Conservation (phyloP, 2,329 filamentous ascomycete genomes). For the Hymenoscyphus fructigenus region DNA sequence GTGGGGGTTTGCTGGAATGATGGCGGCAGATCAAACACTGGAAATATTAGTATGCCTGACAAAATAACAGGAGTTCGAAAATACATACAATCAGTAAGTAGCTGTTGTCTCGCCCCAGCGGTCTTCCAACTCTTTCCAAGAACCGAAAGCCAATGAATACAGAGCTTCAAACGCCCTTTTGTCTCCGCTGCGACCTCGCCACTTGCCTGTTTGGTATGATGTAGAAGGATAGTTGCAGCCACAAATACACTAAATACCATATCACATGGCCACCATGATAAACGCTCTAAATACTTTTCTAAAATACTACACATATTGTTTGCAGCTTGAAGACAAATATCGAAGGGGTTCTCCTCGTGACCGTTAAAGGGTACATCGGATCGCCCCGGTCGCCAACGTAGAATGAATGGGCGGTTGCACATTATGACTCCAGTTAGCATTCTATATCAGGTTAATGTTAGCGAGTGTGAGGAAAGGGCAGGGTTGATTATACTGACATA, state of each 20-base stretch:
- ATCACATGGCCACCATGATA: slow-evolving; percentile 34
- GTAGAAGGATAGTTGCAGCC: slow-evolving; percentile 32
- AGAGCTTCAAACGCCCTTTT: slow-evolving; percentile 28
- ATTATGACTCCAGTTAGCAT: slow-evolving; percentile 29
- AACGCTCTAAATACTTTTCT: slow-evolving; percentile 32
- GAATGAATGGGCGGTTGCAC: slow-evolving; percentile 33
- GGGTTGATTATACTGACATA: neutral
- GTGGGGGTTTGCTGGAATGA: slow-evolving; percentile 17
- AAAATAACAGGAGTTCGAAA: too few species aligned
- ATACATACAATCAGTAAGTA: slow-evolving; percentile 33
- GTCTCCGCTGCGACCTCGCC: slow-evolving; percentile 20
- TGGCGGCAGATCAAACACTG: slow-evolving; percentile 26
- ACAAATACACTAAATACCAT: slow-evolving; percentile 35
- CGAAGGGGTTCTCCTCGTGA: slow-evolving; percentile 20
- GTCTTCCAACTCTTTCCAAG: slow-evolving; percentile 35
- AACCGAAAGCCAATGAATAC: slow-evolving; percentile 35
- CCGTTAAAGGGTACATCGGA: neutral
- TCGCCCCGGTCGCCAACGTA: neutral
- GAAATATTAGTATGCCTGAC: neutral
- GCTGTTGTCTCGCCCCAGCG: slow-evolving; percentile 32
- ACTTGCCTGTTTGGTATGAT: slow-evolving; percentile 26
- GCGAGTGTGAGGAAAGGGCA: neutral
- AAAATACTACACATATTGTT: slow-evolving; percentile 33
- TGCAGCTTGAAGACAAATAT: slow-evolving; percentile 31
- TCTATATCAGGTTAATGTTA: neutral